These are phyloP conservation scores for Saprolegnia parasitica DNA, from an alignment of 352 stramenopile species.

Conservation along the genomic window DNA sequence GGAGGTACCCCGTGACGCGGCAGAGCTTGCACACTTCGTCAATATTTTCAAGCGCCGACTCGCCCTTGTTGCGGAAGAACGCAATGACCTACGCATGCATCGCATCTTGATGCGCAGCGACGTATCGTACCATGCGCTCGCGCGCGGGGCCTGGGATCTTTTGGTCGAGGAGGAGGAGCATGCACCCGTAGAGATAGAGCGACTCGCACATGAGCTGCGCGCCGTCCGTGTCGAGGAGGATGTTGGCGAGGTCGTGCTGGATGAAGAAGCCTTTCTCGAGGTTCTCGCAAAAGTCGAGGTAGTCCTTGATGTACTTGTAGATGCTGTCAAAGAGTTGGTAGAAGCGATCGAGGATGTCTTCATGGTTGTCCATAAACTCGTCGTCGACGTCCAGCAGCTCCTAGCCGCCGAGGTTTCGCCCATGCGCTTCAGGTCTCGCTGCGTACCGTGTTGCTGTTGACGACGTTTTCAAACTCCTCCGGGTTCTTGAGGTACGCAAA, in stretches of 20 bases:
- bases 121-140: constrained; percentile 88
- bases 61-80: constrained; percentile 84
- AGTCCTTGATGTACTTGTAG: constrained; percentile 90
- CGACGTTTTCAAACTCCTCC: constrained; percentile 92
- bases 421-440: neutral
- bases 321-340: constrained; percentile 89
- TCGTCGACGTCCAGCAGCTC: constrained; percentile 87
- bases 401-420: constrained; percentile 27
- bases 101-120: too few species aligned
- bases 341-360: constrained; percentile 80
- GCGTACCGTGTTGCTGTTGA: constrained; percentile 85
- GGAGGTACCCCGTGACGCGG: constrained; percentile 85
- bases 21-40: constrained; percentile 90
- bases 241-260: constrained; percentile 92
- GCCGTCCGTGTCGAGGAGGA: constrained; percentile 91
- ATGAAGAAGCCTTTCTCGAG: constrained; percentile 93
- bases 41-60: constrained; percentile 85
- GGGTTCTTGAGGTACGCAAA: constrained; percentile 93
- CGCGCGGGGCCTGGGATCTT: constrained; percentile 84
- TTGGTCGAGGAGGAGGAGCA: constrained; percentile 91
- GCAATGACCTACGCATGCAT: constrained; percentile 40
- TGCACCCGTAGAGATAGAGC: constrained; percentile 93
- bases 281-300: constrained; percentile 90
- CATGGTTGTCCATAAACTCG: constrained; percentile 89
- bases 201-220: constrained; percentile 93